These are phyloP conservation scores for Eutypella sp. DNA, from an alignment of 2,329 filamentous ascomycete genomes.

Conservation along the genomic window DNA sequence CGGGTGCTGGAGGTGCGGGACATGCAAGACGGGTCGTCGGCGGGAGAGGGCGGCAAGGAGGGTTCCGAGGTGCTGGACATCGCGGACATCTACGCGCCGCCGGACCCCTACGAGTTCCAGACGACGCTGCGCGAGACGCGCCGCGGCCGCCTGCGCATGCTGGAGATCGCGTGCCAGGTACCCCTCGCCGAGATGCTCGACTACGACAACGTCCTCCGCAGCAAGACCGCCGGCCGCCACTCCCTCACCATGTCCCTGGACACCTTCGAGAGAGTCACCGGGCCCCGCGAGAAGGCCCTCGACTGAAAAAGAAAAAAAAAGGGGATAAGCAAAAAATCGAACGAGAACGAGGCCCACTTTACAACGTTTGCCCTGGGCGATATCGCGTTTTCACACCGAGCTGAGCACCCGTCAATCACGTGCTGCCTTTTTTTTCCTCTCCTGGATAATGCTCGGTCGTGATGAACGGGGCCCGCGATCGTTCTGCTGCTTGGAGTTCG, in stretches of 20 bases:
- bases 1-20: slow-evolving; percentile 67
- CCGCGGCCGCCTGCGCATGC: slow-evolving; percentile 43
- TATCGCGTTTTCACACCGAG: too few species aligned
- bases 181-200: slow-evolving; percentile 96
- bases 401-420: too few species aligned
- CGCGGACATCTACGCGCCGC: slow-evolving; percentile 75
- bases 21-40: slow-evolving; percentile 66
- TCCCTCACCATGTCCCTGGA: slow-evolving; percentile 55
- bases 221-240: slow-evolving; percentile 78
- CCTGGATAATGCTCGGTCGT: too few species aligned
- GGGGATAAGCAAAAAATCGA: too few species aligned
- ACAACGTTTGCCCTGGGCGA: too few species aligned
- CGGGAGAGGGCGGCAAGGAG: too few species aligned
- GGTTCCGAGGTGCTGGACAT: slow-evolving; percentile 57
- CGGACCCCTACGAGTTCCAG: slow-evolving; percentile 69
- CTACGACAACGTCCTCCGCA: slow-evolving; percentile 83
- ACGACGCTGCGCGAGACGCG: slow-evolving; percentile 49
- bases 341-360: too few species aligned
- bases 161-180: slow-evolving; percentile 76
- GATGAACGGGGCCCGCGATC: too few species aligned
- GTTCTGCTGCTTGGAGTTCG: too few species aligned
- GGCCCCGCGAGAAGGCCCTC: slow-evolving; percentile 47
- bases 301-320: too few species aligned
- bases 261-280: slow-evolving; percentile 51
- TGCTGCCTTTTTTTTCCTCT: too few species aligned